A percentile compares a stretch with the other conserved stretches of the same genome.
These are phyloP conservation scores for Blastocladiella britannica DNA, from an alignment of 192 early-diverging fungal genomes.

Conservation along the genomic window DNA sequence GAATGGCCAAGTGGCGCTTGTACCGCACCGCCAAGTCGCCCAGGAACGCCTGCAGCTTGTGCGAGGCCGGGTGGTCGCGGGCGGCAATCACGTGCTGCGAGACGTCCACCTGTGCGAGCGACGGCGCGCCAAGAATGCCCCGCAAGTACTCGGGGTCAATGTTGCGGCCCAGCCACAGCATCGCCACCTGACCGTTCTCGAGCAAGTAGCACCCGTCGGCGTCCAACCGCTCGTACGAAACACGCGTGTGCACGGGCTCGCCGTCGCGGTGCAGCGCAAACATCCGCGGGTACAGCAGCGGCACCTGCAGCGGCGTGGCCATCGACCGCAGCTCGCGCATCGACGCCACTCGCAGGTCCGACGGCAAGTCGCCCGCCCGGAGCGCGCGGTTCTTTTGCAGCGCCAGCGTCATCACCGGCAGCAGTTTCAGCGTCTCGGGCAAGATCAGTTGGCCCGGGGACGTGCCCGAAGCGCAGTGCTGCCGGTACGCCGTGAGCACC, in stretches of 20 bases:
- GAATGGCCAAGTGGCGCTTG: conserved; percentile 37
- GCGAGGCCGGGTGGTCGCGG: conserved; percentile 35
- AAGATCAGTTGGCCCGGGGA: conserved; percentile 86
- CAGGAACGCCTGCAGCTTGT: conserved; percentile 41
- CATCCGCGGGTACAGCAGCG: conserved; percentile 67
- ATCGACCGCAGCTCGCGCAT: conserved; percentile 61
- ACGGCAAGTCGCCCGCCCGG: conserved; percentile 49
- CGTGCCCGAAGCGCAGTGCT: conserved; percentile 67
- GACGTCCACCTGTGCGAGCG: conserved; percentile 49
- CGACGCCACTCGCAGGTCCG: conserved; percentile 57
- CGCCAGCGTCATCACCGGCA: conserved; percentile 65
- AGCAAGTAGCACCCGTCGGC: conserved; percentile 59
- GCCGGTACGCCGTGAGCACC: conserved; percentile 73
- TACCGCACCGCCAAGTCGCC: conserved; percentile 40
- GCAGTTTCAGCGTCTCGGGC: conserved; percentile 86
- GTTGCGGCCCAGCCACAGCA: conserved; percentile 74
- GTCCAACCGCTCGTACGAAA: conserved; percentile 56
- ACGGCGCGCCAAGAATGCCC: conserved; percentile 57
- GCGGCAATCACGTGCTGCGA: conserved; percentile 41
- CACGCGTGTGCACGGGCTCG: conserved; percentile 33
- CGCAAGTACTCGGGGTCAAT: conserved; percentile 35
- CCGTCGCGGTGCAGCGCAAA: conserved; percentile 43
- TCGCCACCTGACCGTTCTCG: conserved; percentile 57
- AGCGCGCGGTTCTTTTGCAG: conserved; percentile 69
- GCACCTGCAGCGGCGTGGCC: conserved; percentile 48